A percentile compares a stretch with the other conserved stretches of the same genome.
These are phyloP conservation scores for Spathaspora girioi DNA, from an alignment of 805 yeast species.

Conservation along the genomic window DNA sequence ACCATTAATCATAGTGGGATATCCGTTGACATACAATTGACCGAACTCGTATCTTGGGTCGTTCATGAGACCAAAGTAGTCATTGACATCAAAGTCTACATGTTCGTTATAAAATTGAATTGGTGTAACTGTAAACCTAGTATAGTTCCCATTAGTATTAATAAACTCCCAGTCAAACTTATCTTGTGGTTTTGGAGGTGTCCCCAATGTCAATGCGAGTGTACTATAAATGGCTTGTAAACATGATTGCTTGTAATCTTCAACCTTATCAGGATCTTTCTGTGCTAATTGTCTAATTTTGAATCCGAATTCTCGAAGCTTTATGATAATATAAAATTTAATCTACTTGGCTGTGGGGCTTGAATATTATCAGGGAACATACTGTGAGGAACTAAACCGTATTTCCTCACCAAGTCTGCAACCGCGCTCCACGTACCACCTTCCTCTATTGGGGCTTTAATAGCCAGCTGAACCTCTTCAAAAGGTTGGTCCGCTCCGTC, in stretches of 20 bases:
- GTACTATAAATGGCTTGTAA: conserved; percentile 63
- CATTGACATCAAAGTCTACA: conserved; percentile 48
- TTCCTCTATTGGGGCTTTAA: conserved; percentile 66
- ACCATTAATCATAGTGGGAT: conserved; percentile 68
- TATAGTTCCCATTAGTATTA: conserved; percentile 65
- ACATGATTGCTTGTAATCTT: conserved; percentile 34
- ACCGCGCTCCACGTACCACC: conserved; percentile 92
- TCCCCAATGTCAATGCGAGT: conserved; percentile 66
- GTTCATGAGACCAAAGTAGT: conserved; percentile 64
- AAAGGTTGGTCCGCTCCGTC: conserved; percentile 64
- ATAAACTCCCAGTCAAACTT: conserved; percentile 69
- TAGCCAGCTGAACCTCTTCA: conserved; percentile 63
- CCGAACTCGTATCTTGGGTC: conserved; percentile 78
- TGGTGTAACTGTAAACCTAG: conserved; percentile 58
- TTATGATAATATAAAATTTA: conserved; percentile 57
- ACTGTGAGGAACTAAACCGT: conserved; percentile 75
- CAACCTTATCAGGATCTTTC: conserved; percentile 36
- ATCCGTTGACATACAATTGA: conserved; percentile 63
- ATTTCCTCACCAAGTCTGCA: conserved; percentile 69
- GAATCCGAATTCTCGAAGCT: conserved; percentile 77
- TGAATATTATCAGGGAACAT: conserved; percentile 67
- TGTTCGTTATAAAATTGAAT: conserved; percentile 55
- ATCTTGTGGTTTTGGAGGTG: conserved; percentile 73
- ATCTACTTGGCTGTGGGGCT: conserved; percentile 47
- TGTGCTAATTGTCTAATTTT: conserved; percentile 51